Percentiles rank a stretch among this genome's conserved stretches.
These are phyloP conservation scores for Neolentinus lepideus DNA, from an alignment of 1,284 basidiomycete species.

Conservation along the genomic window DNA sequence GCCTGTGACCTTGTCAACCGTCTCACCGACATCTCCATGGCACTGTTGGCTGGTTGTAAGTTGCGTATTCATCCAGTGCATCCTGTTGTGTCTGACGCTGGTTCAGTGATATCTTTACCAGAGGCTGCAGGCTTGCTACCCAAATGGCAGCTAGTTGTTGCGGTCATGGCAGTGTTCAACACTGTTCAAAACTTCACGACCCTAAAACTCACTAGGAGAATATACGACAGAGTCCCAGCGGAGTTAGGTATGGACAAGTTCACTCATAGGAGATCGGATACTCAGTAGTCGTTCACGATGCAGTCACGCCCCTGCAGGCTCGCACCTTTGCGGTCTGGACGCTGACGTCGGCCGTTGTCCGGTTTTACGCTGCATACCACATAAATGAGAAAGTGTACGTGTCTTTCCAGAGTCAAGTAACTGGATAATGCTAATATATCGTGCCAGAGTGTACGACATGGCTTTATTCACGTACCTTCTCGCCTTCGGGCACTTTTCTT, in stretches of 20 bases:
- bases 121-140: conserved; percentile 65
- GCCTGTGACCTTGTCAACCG: neutral
- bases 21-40: neutral
- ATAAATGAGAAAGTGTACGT: conserved; percentile 74
- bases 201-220: conserved; percentile 65
- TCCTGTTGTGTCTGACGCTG: neutral
- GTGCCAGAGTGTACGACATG: conserved; percentile 81
- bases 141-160: conserved; percentile 80
- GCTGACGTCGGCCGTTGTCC: conserved; percentile 72
- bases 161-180: conserved; percentile 77
- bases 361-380: conserved; percentile 83
- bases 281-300: conserved; percentile 6
- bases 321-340: conserved; percentile 90
- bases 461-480: conserved; percentile 83
- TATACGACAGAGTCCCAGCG: conserved; percentile 61
- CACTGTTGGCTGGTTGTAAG: neutral
- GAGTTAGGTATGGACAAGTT: conserved; percentile 23
- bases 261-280: neutral
- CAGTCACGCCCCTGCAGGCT: conserved; percentile 81
- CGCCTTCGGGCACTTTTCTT: conserved; percentile 84
- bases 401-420: conserved; percentile 2
- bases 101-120: conserved; percentile 42
- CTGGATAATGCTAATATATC: conserved; percentile 7
- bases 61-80: neutral
- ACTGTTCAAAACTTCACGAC: conserved; percentile 77